A percentile compares a stretch with the other conserved stretches of the same genome.
Evolutionary conservation across 1,284 basidiomycete species (phyloP).

Genomic region (Leccinum subrobustum): DNA sequence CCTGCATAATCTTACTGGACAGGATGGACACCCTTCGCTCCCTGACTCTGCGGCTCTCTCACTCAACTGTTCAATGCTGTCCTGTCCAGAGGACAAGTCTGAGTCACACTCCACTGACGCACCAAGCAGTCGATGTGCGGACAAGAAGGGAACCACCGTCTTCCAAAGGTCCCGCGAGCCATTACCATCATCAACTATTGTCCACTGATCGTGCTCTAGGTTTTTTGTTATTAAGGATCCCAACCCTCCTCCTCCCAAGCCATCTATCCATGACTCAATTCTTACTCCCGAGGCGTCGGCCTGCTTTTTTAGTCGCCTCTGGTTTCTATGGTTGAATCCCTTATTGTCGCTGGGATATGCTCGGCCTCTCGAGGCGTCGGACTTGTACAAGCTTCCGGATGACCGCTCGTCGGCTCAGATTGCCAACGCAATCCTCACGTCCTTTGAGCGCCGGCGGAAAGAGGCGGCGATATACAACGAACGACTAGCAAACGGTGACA

Average conservation of each 20-base stretch:
- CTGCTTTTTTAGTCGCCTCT: slow-evolving; percentile 41
- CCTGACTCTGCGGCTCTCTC: background rate
- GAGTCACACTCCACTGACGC: background rate
- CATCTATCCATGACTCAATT: slow-evolving; percentile 45
- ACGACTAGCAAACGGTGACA: slow-evolving; percentile 60
- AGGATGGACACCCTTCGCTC: background rate
- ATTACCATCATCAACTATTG: background rate
- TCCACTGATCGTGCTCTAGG: background rate
- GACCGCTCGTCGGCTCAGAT: slow-evolving; percentile 59
- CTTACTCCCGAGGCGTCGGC: slow-evolving; percentile 50
- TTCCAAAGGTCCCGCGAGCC: background rate
- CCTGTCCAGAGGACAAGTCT: background rate
- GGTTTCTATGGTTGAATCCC: slow-evolving; percentile 75
- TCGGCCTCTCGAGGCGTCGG: slow-evolving; percentile 77
- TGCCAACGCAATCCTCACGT: slow-evolving; percentile 59
- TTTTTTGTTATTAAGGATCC: background rate
- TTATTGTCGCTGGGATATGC: slow-evolving; percentile 68
- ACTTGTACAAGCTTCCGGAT: slow-evolving; percentile 82
- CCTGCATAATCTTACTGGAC: too few relatives aligned
- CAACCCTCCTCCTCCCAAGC: slow-evolving; percentile 38
- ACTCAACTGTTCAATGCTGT: background rate
- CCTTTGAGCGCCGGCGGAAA: slow-evolving; percentile 62
- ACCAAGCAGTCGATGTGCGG: background rate
- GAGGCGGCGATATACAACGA: slow-evolving; percentile 71
- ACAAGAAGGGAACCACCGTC: background rate